Evolutionary conservation across 345 rosid species (phyloP).

Genomic region (Camelina laxa): DNA sequence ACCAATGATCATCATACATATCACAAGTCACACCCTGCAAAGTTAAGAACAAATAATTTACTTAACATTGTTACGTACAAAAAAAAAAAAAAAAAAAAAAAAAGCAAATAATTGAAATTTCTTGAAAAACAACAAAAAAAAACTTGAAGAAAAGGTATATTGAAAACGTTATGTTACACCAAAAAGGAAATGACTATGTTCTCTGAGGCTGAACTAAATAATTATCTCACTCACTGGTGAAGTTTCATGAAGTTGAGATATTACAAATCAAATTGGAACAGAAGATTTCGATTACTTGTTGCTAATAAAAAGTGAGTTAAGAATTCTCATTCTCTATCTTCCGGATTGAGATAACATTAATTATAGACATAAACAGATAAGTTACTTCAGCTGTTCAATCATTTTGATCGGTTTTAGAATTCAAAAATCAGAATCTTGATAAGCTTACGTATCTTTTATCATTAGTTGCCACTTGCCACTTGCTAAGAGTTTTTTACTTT

Average conservation of each 20-base stretch:
- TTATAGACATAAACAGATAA: slow-evolving; percentile 7
- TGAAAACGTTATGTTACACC: too few species aligned
- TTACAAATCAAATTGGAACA: slow-evolving; percentile 11
- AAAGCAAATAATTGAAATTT: neutral
- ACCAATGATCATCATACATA: slow-evolving; percentile 74
- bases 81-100: too few species aligned
- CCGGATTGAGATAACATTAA: slow-evolving; percentile 23
- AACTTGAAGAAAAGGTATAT: neutral
- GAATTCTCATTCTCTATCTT: slow-evolving; percentile 4
- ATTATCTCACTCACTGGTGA: too few species aligned
- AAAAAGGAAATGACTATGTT: too few species aligned
- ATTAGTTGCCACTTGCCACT: neutral
- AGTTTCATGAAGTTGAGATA: too few species aligned
- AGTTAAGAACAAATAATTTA: neutral
- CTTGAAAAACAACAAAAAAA: neutral
- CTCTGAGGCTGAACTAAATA: too few species aligned
- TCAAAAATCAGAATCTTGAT: slow-evolving; percentile 20
- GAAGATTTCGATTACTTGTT: neutral
- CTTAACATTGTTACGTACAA: too few species aligned
- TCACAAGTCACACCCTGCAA: slow-evolving; percentile 92
- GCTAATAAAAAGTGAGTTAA: neutral
- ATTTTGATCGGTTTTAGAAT: neutral
- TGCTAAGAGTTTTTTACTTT: neutral
- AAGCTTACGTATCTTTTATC: neutral
- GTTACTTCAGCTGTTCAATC: neutral